A percentile compares a stretch with the other conserved stretches of the same genome.
These are phyloP conservation scores for Pyrenophora seminiperda DNA, from an alignment of 2,329 filamentous ascomycete genomes.

Conservation along the genomic window DNA sequence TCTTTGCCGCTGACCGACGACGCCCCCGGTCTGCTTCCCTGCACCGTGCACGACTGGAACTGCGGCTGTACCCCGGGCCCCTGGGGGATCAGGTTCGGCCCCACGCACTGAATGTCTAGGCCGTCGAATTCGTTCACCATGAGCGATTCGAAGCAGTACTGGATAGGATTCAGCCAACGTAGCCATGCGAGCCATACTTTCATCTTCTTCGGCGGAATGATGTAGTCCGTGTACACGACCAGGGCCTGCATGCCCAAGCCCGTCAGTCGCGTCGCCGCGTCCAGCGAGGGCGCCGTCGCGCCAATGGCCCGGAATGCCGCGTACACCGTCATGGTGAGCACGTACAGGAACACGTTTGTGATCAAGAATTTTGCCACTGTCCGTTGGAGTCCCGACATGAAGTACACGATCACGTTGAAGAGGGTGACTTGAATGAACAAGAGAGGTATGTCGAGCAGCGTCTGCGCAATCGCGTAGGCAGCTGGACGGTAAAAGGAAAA, in stretches of 20 bases:
- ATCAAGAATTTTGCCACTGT: too few relatives aligned
- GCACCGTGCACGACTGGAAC: constrained; percentile 42
- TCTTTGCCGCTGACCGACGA: constrained; percentile 44
- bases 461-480: constrained; percentile 68
- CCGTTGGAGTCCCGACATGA: too few relatives aligned
- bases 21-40: constrained; percentile 45
- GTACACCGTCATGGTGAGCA: constrained; percentile 79
- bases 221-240: too few relatives aligned
- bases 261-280: too few relatives aligned
- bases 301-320: too few relatives aligned
- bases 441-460: constrained; percentile 54
- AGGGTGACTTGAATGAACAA: constrained; percentile 49
- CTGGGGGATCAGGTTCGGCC: constrained; percentile 46
- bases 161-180: constrained; percentile 76
- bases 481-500: constrained; percentile 88
- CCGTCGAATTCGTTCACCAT: constrained; percentile 71
- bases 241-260: too few relatives aligned
- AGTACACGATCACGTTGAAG: constrained; percentile 52
- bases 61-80: constrained; percentile 39
- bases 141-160: constrained; percentile 76
- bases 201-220: too few relatives aligned
- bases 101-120: constrained; percentile 32
- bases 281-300: too few relatives aligned
- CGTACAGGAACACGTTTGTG: too few relatives aligned
- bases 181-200: constrained; percentile 45